phyloP scores from a whole-genome alignment of 2,329 filamentous ascomycete species.

The Biscogniauxia sp. region DNA sequence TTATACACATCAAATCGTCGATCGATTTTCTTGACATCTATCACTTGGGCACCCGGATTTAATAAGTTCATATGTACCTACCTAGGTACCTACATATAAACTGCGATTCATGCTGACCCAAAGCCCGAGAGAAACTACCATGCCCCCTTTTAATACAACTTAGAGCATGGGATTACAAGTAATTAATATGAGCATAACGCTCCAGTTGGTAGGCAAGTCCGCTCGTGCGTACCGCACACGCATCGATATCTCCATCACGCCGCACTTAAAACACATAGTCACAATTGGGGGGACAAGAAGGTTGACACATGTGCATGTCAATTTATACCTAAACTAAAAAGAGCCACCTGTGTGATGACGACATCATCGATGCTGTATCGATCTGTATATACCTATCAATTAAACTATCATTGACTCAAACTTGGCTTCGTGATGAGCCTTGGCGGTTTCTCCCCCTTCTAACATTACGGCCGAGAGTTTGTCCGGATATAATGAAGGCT shows the following conservation, averaged over 20 bases:
- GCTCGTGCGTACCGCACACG: slow-evolving; percentile 8
- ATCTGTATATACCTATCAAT: background rate
- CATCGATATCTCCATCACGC: slow-evolving; percentile 5
- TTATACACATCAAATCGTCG: background rate
- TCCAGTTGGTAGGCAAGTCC: slow-evolving; percentile 9
- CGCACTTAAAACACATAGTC: background rate
- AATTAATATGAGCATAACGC: slow-evolving; percentile 9
- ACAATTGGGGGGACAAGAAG: background rate
- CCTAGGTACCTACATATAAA: no score
- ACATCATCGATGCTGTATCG: background rate
- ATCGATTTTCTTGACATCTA: background rate
- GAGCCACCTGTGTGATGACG: background rate
- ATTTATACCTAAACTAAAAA: background rate
- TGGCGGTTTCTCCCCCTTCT: slow-evolving; percentile 15
- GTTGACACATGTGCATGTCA: background rate
- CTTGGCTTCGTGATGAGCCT: slow-evolving; percentile 12
- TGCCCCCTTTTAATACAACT: background rate
- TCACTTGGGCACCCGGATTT: background rate
- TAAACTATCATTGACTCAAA: slow-evolving; percentile 4
- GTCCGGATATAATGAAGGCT: slow-evolving; percentile 21
- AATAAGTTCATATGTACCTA: background rate
- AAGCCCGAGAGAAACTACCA: background rate
- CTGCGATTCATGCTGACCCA: background rate
- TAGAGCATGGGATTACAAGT: background rate
- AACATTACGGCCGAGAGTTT: slow-evolving; percentile 23